These are phyloP conservation scores for Penicillium sp. DNA, from an alignment of 2,329 filamentous ascomycete genomes.

Conservation along the genomic window DNA sequence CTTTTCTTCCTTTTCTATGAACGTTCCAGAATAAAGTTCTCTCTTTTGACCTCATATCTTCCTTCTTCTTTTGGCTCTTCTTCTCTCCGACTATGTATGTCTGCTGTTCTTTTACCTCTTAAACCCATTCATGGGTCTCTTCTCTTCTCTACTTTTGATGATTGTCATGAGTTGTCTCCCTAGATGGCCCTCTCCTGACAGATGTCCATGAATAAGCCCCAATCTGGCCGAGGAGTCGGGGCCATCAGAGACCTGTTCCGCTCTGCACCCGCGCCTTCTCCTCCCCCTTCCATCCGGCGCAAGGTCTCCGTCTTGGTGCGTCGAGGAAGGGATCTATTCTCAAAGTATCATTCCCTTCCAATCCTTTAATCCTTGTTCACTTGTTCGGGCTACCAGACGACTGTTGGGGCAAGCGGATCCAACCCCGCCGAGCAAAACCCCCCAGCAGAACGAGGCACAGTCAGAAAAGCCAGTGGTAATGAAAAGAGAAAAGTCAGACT, in stretches of 20 bases:
- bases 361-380: not conserved
- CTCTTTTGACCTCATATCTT: conserved; percentile 4
- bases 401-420: not conserved
- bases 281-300: conserved; percentile 27
- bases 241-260: conserved; percentile 33
- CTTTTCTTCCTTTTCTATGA: conserved; percentile 11
- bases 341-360: conserved; percentile 27
- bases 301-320: conserved; percentile 33
- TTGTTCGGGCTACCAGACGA: not conserved
- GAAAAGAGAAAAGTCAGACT: conserved; percentile 5
- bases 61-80: conserved; percentile 1
- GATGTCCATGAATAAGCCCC: conserved; percentile 36
- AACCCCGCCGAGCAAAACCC: not conserved
- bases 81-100: conserved; percentile 17
- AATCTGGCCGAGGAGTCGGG: conserved; percentile 30
- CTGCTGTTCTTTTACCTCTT: conserved; percentile 22
- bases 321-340: conserved; percentile 34
- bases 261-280: conserved; percentile 25
- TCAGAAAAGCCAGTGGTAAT: not conserved
- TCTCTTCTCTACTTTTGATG: not conserved
- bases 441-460: not conserved
- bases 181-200: conserved; percentile 31
- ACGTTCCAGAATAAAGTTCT: conserved; percentile 22
- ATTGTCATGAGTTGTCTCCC: conserved; percentile 22
- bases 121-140: conserved; percentile 7